Evolutionary conservation across 2,329 filamentous ascomycete genomes (phyloP).

Genomic region (Epichloe festucae): DNA sequence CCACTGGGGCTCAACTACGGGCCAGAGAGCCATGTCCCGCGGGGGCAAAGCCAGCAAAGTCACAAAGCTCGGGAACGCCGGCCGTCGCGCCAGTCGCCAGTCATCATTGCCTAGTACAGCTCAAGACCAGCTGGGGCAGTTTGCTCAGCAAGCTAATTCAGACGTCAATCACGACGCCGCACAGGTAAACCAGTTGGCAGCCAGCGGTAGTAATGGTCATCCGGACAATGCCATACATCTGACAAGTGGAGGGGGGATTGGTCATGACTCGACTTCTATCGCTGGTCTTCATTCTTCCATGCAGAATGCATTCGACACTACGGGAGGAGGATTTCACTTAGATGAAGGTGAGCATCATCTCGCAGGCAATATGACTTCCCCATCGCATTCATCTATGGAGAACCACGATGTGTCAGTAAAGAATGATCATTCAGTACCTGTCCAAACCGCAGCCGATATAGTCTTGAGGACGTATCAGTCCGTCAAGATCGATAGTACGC

Average conservation of each 20-base stretch:
- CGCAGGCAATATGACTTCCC: neutral
- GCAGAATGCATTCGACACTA: neutral
- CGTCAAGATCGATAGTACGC: conserved; percentile 37
- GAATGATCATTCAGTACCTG: neutral
- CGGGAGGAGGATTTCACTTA: neutral
- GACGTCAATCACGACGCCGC: neutral
- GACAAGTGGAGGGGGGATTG: conserved; percentile 5
- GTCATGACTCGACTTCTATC: conserved; percentile 4
- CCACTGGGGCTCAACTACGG: neutral
- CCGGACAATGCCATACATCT: conserved; percentile 8
- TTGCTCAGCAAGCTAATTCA: conserved; percentile 7
- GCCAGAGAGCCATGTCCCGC: conserved; percentile 13
- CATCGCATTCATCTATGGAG: neutral
- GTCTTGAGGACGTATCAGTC: conserved; percentile 30
- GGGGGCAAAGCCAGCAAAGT: conserved; percentile 31
- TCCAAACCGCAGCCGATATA: conserved; percentile 31
- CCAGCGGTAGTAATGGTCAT: neutral
- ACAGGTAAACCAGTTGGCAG: neutral
- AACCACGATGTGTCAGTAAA: conserved; percentile 2
- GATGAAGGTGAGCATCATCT: neutral
- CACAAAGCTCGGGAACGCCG: conserved; percentile 23
- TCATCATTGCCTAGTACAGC: conserved; percentile 12
- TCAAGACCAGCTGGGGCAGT: conserved; percentile 21
- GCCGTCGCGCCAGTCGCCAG: conserved; percentile 12
- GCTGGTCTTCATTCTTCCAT: neutral